Evolutionary conservation across 257 asterid genomes (phyloP), one percentile per base, ranked within the genome.

Genomic region (Przewalskia tangutica): DNA sequence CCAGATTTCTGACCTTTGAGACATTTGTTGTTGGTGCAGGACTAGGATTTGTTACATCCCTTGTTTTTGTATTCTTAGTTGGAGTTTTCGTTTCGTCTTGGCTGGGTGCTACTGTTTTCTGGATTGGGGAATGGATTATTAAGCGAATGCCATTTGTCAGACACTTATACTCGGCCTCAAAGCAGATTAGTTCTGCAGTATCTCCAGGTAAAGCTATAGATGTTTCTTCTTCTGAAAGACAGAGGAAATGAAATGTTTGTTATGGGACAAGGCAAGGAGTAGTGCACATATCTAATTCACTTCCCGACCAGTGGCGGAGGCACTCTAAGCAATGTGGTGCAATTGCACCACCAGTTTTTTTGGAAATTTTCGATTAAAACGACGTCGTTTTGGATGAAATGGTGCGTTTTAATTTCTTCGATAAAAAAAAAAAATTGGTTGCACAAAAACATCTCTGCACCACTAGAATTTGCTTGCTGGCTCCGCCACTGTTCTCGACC

Each of bases 71-170:
- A 56, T 93, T 94, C 89, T 89, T 93, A 60, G 93, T 91, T 77
- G 98, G 98, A 6, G 91, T 91, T 18, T 93, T 94, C 77, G 94
- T 91, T 58, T 93, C 98, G 11, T 94, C 98, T 14, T 94, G 98
- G 98, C 83, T 94, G 89, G 98, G 98, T 34, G 91, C 98, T 78
- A 87, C 96, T 36, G 93, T 94, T 75, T 88, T 94, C 91, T 91
- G 97, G 94, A 85, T 94, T 77, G 98, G 98, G 81, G 98, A 94
- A 86, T 94, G 97, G 97, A 77, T 94, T 84, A 94, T 94, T 81
- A 94, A 88, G 93, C 83, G 93, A 86, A 93, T 93, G 97, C 98
- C 98, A 36, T 93, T 94, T 83, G 92, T 94, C 64, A 90, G 81
- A 77, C 93, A 93, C 83, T 64, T 94, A 53, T 94, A 94, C 84